Base-by-base conservation (phyloP, 2,329 filamentous ascomycete species). In the Domatiomyces globalis region DNA sequence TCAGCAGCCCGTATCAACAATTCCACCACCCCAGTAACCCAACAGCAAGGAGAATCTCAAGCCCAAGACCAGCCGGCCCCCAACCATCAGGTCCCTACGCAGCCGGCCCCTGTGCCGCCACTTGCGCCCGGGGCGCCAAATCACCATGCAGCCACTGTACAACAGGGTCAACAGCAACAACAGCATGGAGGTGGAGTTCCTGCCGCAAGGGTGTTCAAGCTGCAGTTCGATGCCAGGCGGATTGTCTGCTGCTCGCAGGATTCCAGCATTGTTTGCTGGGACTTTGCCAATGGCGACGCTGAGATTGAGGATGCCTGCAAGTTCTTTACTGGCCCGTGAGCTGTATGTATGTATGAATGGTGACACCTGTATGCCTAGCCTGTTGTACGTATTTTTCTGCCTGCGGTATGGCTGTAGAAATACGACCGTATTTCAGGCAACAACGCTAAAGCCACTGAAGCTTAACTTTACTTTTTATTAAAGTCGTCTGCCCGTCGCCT, bases 221-320 rank as follows among this genome's bases (percentile, higher is more conserved):
- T 96, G 36, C 92, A 98, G 66, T 98, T 95, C 60, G 92, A 98
- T 64, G 86, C 88, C 0, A 79, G 88, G 19, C 82, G 89, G 61
- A 94, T 98, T 59, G 84, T 98, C 50, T 95, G 89, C 70, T 95
- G 90, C 65, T 92, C 85, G 57, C 89, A 96, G 66, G 87, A 92
- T 51, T 83, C 83, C 42, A 81, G 84, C 15, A 96, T 98, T 63
- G 87, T 96, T 0, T 92, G 89, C 0, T 98, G 92, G 92, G 92
- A 98, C 67, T 98, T 96, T 74, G 92, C 88, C 53, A 87, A 88
- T 59, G 84, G 80, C 4, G 89, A 98, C 58, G 69, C 77, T 51
- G 84, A 94, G 60, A 77, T 95, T 49, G 79, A 87, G 51, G 82
- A 86, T 63, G 85, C 84, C 5, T 80, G 81, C 57, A 77, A 78